Base-by-base conservation (phyloP, 495 filamentous ascomycete species). In the Aspergillus nanangensis region DNA sequence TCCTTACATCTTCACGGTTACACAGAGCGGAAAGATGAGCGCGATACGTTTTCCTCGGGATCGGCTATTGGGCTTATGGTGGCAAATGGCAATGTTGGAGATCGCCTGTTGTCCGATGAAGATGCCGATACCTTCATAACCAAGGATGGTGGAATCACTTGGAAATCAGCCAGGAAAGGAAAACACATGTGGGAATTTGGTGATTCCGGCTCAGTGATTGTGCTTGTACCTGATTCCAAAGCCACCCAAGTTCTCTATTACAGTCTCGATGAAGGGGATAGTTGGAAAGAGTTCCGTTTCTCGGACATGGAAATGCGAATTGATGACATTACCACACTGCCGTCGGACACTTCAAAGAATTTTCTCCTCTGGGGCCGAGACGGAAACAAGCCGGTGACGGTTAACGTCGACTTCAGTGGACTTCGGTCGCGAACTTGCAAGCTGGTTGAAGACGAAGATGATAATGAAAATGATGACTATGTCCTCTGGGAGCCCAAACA, bases 1-100 rank as follows among this genome's bases (percentile, higher is more conserved):
- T 85, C 89, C 13, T 75, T 99, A 33, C 88, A 99, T 65, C 74
- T 99, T 17, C 94, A 97, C 63, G 86, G 90, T 33, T 99, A 95
- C 59, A 96, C 94, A 0, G 91, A 97, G 57, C 85, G 93, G 49
- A 65, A 53, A 38, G 87, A 96, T 56, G 79, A 77, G 38, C 67
- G 83, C 18, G 84, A 94, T 60, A 93, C 86, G 0, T 95, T 86
- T 60, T 91, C 89, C 13, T 95, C 90, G 11, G 76, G 81, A 18
- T 89, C 88, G 23, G 94, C 93, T 17, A 81, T 96, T 35, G 94
- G 94, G 8, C 61, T 99, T 44, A 90, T 96, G 82, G 80, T 99
- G 58, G 94, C 76, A 4, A 75, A 88, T 52, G 94, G 94, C 37
- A 97, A 96, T 52, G 91, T 97, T 22, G 94, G 94, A 20, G 75